Evolutionary conservation across 169 alveolate species (phyloP).

Genomic region (Plasmodium cynomolgi): DNA sequence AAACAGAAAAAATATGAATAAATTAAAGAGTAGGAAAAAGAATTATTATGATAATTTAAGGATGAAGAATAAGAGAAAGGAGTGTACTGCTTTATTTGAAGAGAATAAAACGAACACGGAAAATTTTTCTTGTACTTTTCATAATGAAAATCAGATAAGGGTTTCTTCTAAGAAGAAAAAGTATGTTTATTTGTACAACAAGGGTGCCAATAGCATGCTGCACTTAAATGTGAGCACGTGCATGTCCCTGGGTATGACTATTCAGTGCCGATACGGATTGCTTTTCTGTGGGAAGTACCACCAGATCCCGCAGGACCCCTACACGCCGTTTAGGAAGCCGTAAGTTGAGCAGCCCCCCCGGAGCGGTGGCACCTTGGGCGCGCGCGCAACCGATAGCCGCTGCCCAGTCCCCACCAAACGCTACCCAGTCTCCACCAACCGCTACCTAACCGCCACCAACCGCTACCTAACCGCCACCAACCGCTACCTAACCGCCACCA

Average conservation of each 20-base stretch:
- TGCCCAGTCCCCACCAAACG: too few species aligned
- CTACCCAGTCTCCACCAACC: neutral
- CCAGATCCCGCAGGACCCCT: slow-evolving; percentile 47
- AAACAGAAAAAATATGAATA: neutral
- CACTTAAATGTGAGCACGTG: slow-evolving; percentile 29
- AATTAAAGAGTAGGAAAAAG: slow-evolving; percentile 11
- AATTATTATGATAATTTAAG: neutral
- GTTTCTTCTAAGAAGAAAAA: slow-evolving; percentile 31
- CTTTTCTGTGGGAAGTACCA: slow-evolving; percentile 50
- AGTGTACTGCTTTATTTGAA: neutral
- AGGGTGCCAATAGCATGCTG: neutral
- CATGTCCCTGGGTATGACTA: slow-evolving; percentile 70
- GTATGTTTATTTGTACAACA: slow-evolving; percentile 21
- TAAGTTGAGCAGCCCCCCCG: neutral
- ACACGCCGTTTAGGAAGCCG: slow-evolving; percentile 55
- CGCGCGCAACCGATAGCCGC: neutral
- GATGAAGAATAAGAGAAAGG: neutral
- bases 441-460: neutral
- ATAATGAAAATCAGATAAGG: slow-evolving; percentile 45
- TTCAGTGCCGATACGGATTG: slow-evolving; percentile 27
- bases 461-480: neutral
- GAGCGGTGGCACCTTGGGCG: neutral
- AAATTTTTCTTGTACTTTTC: slow-evolving; percentile 24
- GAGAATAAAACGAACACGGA: slow-evolving; percentile 9
- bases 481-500: neutral